Conservation (phyloP, 2,329 filamentous ascomycete species). For the Tolypocladium inflatum region DNA sequence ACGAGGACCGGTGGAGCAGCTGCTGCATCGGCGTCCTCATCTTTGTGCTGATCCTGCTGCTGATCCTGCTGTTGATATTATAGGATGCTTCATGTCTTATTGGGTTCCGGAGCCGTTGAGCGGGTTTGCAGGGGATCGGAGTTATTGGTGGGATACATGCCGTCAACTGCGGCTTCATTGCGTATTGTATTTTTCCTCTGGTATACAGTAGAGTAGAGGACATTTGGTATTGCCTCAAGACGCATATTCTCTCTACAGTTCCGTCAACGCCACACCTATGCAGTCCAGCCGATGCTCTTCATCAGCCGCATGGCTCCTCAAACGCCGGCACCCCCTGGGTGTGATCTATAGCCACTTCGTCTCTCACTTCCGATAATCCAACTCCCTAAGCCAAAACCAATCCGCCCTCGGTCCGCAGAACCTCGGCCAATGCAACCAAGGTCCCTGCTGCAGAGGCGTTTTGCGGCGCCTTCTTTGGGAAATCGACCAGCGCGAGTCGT, state of each 20-base stretch:
- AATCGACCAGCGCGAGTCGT: conserved; percentile 61
- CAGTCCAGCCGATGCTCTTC: background rate
- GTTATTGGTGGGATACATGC: background rate
- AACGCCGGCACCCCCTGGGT: conserved; percentile 3
- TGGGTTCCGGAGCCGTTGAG: background rate
- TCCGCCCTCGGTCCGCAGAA: conserved; percentile 41
- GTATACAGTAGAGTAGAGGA: conserved; percentile 1
- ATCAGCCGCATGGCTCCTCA: background rate
- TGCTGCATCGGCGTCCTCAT: conserved; percentile 89
- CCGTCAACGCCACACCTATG: conserved; percentile 2
- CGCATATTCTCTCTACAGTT: background rate
- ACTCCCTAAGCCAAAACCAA: conserved; percentile 29
- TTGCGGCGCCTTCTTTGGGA: conserved; percentile 47
- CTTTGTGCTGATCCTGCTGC: conserved; percentile 74
- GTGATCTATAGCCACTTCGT: background rate
- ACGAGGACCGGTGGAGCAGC: conserved; percentile 80
- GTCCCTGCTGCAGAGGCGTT: conserved; percentile 40
- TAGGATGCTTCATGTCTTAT: conserved; percentile 18
- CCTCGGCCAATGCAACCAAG: conserved; percentile 42
- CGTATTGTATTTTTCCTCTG: background rate
- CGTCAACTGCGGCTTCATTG: background rate
- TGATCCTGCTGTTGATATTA: conserved; percentile 65
- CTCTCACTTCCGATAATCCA: background rate
- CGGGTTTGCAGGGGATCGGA: background rate
- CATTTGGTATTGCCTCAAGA: conserved; percentile 3